Evolutionary conservation across 805 yeast species (phyloP).

Genomic region (Sugiyamaella americana): DNA sequence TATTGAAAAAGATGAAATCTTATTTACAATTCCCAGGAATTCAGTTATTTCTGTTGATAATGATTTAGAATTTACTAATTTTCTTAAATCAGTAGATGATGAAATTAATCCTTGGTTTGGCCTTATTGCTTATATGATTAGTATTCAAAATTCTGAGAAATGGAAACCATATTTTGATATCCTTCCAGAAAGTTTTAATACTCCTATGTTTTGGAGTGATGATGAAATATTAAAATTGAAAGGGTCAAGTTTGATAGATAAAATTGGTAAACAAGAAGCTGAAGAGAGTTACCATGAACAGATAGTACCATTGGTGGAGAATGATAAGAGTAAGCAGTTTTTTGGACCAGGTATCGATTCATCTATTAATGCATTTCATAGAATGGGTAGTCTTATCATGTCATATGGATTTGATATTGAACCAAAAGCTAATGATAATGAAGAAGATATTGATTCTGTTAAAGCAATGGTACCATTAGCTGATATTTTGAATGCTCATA

Average conservation of each 20-base stretch:
- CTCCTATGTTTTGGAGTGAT: conserved; percentile 74
- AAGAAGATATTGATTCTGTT: conserved; percentile 34
- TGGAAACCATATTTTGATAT: conserved; percentile 73
- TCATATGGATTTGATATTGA: conserved; percentile 88
- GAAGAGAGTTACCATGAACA: conserved; percentile 49
- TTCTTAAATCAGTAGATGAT: conserved; percentile 15
- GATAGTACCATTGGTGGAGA: conserved; percentile 38
- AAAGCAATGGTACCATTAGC: conserved; percentile 94
- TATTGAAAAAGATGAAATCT: conserved; percentile 53
- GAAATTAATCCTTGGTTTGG: conserved; percentile 65
- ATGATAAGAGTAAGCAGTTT: conserved; percentile 1
- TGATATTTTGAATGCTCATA: conserved; percentile 83
- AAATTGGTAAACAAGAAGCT: conserved; percentile 70
- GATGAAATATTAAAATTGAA: conserved; percentile 48
- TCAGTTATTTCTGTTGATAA: conserved; percentile 55
- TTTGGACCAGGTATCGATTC: conserved; percentile 25
- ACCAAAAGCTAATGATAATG: conserved; percentile 30
- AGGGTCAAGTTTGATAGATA: conserved; percentile 64
- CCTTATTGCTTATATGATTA: conserved; percentile 59
- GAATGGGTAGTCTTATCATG: conserved; percentile 75
- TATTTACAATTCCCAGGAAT: conserved; percentile 64
- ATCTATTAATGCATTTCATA: conserved; percentile 55
- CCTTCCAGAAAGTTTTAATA: conserved; percentile 58
- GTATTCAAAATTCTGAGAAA: conserved; percentile 49
- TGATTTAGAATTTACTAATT: conserved; percentile 32